Conservation (phyloP, 768 basidiomycete species). For the Tylopilus felleus region DNA sequence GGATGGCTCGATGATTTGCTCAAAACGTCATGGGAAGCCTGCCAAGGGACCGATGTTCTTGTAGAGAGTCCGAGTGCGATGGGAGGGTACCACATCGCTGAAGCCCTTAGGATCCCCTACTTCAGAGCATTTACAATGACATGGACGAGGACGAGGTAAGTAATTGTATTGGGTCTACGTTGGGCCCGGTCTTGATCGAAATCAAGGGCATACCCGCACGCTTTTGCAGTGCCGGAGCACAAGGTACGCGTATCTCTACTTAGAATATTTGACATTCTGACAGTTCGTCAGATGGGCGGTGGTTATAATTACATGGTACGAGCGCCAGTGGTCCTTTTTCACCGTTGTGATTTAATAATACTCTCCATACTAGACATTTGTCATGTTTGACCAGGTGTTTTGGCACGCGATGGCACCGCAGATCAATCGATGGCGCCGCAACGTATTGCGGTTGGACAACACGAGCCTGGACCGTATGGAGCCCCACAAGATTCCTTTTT, state of each 20-base stretch:
- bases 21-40: conserved; percentile 93
- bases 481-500: conserved; percentile 94
- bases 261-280: conserved; percentile 13
- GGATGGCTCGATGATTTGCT: conserved; percentile 97
- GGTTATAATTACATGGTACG: conserved; percentile 97
- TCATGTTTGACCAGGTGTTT: conserved; percentile 97
- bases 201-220: conserved; percentile 88
- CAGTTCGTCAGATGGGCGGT: conserved; percentile 76
- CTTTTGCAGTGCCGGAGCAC: conserved; percentile 94
- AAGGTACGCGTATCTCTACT: conserved; percentile 51
- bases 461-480: conserved; percentile 95
- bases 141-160: conserved; percentile 86
- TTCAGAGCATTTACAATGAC: conserved; percentile 98
- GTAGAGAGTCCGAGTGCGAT: conserved; percentile 97
- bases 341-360: conserved; percentile 1
- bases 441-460: conserved; percentile 67
- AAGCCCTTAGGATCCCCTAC: conserved; percentile 90
- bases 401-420: conserved; percentile 94
- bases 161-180: not conserved
- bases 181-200: conserved; percentile 1
- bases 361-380: conserved; percentile 66
- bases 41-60: conserved; percentile 89
- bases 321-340: not conserved
- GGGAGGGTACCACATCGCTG: conserved; percentile 96
- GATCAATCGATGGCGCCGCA: conserved; percentile 89